phyloP scores from a whole-genome alignment of 352 stramenopile species.

The Aphanomyces stellatus region DNA sequence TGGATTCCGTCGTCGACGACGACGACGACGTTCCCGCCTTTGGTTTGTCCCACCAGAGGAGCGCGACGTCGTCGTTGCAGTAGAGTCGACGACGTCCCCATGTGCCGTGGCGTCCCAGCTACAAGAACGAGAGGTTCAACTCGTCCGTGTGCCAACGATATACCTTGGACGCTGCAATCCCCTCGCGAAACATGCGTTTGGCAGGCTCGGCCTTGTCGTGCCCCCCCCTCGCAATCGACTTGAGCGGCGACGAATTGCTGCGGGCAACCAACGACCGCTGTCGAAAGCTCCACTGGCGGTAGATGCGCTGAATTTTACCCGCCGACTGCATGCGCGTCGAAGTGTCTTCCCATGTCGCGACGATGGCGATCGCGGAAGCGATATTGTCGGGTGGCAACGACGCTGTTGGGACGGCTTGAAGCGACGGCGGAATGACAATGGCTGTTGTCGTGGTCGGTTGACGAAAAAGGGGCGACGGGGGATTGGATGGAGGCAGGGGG shows the following conservation, averaged over 20 bases:
- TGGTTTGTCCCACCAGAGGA: conserved; percentile 2
- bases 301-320: neutral
- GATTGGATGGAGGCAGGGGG: neutral
- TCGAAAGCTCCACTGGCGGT: neutral
- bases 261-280: neutral
- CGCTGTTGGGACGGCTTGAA: neutral
- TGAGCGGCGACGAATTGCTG: neutral
- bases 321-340: neutral
- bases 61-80: neutral
- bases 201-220: neutral
- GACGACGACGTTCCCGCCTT: neutral
- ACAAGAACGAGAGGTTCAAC: neutral
- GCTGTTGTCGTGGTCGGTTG: neutral
- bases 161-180: conserved; percentile 13
- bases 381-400: neutral
- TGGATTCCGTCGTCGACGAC: neutral
- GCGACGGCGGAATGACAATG: neutral
- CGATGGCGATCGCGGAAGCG: neutral
- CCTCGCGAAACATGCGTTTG: neutral
- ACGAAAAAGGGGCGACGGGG: neutral
- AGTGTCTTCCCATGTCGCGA: neutral
- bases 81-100: conserved; percentile 5
- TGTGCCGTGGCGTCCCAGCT: conserved; percentile 11
- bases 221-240: neutral
- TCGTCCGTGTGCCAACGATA: no score